Base-by-base conservation (phyloP, 2,329 filamentous ascomycete species). In the Diaporthe velutina region DNA sequence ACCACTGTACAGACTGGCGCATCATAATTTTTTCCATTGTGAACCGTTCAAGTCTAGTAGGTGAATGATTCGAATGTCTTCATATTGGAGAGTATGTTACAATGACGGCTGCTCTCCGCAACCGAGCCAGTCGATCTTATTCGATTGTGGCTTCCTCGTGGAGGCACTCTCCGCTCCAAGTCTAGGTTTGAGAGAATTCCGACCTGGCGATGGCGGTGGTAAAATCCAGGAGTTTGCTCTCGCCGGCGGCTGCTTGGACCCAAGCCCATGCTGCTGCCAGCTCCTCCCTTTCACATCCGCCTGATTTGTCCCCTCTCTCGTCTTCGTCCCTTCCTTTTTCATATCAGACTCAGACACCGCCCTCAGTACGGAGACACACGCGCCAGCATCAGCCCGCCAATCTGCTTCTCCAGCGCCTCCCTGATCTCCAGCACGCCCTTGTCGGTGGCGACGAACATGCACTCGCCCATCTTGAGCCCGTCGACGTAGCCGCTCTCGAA, bases 351-450 rank as follows among this genome's bases (percentile, higher is more conserved):
- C 52, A 30, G 7, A 17, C 6, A 8, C 30, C 10, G 2, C 33
- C 2, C 10, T 74, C 55, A 74, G 28, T 76, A 76, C 9, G 75
- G 73, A 79, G 85, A 87, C 25, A 94, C 92, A 73, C 95, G 88
- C 85, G 94, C 97, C 73, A 98, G 84, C 75, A 95, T 87, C 83
- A 95, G 83, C 0, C 96, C 96, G n/a, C 96, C 96, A 28, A 95
- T 86, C 85, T 92, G 93, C 86, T 91, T 92, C 82, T 94, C 92
- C 73, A 97, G 88, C 75, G 95, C 96, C 84, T 98, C 95, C 78
- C 96, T 88, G 35, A 91, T 88, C 86, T 98, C 96, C 80, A 98
- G 81, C 13, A 98, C 89, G 1, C 96, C 96, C 77, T 88, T 85
- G 80, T 95, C 92, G 25, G 95, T 98, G 19, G 88, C 91, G 67